Percentiles rank a stretch among this genome's conserved stretches.
Evolutionary conservation across 2,329 filamentous ascomycete genomes (phyloP).

Genomic region (Fusarium scirpi): DNA sequence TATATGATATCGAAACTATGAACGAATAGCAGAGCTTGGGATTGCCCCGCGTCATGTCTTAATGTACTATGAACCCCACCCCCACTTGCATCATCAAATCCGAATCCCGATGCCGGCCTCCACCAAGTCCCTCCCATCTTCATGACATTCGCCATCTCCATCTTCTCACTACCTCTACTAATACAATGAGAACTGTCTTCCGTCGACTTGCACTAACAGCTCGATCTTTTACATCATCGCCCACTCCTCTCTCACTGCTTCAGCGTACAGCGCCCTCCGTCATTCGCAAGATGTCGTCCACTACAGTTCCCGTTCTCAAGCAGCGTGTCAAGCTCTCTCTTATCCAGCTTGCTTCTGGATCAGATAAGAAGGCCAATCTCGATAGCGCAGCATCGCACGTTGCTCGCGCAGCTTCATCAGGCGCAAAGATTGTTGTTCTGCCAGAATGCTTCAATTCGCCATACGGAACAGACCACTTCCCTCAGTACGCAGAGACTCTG

Average conservation of each 20-base stretch:
- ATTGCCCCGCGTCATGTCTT: constrained; percentile 29
- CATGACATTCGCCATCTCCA: not conserved
- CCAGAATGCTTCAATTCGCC: constrained; percentile 99
- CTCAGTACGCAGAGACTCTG: constrained; percentile 91
- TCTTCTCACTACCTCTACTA: constrained; percentile 1
- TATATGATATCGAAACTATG: not conserved
- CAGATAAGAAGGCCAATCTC: constrained; percentile 89
- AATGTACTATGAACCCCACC: constrained; percentile 26
- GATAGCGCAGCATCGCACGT: constrained; percentile 83
- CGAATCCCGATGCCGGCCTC: constrained; percentile 23
- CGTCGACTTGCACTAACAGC: constrained; percentile 24
- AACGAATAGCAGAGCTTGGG: constrained; percentile 18
- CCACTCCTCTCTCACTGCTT: constrained; percentile 33
- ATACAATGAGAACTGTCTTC: constrained; percentile 39
- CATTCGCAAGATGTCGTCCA: constrained; percentile 53
- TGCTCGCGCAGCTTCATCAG: constrained; percentile 78
- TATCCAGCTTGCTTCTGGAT: constrained; percentile 82
- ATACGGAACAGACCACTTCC: constrained; percentile 91
- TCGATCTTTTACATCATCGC: constrained; percentile 24
- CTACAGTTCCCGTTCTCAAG: constrained; percentile 68
- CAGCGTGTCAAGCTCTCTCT: constrained; percentile 83
- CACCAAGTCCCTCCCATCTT: constrained; percentile 7
- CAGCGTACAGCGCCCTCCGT: constrained; percentile 27
- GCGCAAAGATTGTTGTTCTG: constrained; percentile 88
- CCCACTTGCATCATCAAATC: constrained; percentile 32